phyloP scores from a whole-genome alignment of 106 monocot species.

The Cymbidium sinense region DNA sequence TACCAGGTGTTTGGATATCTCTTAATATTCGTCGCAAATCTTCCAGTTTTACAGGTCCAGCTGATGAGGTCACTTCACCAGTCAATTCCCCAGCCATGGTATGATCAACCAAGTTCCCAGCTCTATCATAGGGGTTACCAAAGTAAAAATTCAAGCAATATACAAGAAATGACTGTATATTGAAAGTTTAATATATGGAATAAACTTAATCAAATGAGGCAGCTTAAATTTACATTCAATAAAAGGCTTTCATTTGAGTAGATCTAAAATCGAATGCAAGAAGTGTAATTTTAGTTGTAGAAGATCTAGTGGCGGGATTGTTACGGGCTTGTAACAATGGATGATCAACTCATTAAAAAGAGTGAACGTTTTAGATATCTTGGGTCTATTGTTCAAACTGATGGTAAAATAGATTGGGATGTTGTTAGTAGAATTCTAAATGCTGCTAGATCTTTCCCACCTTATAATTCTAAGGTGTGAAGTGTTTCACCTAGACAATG shows the following conservation, averaged over 20 bases:
- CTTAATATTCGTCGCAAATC: constrained; percentile 93
- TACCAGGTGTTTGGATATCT: constrained; percentile 72
- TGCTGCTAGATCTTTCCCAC: too few species aligned
- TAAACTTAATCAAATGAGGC: background rate
- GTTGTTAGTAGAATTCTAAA: too few species aligned
- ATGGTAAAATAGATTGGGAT: too few species aligned
- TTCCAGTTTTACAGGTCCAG: constrained; percentile 81
- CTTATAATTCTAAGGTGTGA: too few species aligned
- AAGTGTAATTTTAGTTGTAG: too few species aligned
- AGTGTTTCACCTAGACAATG: too few species aligned
- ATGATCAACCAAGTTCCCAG: constrained; percentile 79
- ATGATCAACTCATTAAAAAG: too few species aligned
- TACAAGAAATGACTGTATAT: background rate
- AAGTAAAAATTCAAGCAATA: background rate
- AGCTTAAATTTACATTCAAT: background rate
- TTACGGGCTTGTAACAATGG: too few species aligned
- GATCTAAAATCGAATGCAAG: too few species aligned
- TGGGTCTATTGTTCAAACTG: too few species aligned
- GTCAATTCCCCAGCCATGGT: constrained; percentile 51
- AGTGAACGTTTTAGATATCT: too few species aligned
- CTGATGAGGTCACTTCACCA: constrained; percentile 80
- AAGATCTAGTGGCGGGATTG: too few species aligned
- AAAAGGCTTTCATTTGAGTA: background rate
- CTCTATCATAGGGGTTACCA: constrained; percentile 28
- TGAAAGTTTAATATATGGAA: background rate